Base-by-base conservation (phyloP, 2,329 filamentous ascomycete genomes). In the Microdochium trichocladiopsis region DNA sequence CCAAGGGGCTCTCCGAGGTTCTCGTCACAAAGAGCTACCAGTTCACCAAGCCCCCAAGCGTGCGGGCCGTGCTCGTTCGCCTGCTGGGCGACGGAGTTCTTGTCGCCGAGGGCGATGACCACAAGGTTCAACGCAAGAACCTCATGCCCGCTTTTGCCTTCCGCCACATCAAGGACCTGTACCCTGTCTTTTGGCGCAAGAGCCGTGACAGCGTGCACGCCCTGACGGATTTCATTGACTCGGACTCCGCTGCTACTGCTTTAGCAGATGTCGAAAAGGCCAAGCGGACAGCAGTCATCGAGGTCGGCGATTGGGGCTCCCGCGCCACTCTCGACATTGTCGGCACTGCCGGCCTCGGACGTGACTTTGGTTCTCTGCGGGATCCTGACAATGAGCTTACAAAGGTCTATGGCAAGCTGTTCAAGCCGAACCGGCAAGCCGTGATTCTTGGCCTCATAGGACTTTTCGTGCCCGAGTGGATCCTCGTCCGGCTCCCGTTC, bases 31-130 rank as follows among this genome's bases (percentile, higher is more conserved):
- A 83, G 55, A 83, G 76, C 57, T 90, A 91, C 64, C 80, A 86
- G 41, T 92, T 88, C 58, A 62, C 75, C 47, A 90, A 90, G 63
- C 86, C 86, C 0, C 50, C 60, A 1, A 62, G 74, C 23, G 59
- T 88, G 25, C 72, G 80, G 31, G 69, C 69, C 45, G 75, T 77
- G 1, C 70, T 93, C 3, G 80, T 78, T 2, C 76, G 81, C 22
- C 73, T 91, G 24, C 73, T 93, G 12, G 87, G 90, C 10, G 70
- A 85, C 12, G 88, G 88, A 10, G 72, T 93, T 14, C 70, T 96
- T 36, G 73, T 96, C 11, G 88, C 90, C 2, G 92, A 96, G 68
- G 92, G 92, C n/a, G 88, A 95, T 12, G 88, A 92, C 61, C 93
- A 96, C 68, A 94, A 87, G 71, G 73, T 81, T 60, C 88, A 91